Evolutionary conservation across 2,329 filamentous ascomycete genomes (phyloP).

Genomic region (Penicillium fuscoglaucum): DNA sequence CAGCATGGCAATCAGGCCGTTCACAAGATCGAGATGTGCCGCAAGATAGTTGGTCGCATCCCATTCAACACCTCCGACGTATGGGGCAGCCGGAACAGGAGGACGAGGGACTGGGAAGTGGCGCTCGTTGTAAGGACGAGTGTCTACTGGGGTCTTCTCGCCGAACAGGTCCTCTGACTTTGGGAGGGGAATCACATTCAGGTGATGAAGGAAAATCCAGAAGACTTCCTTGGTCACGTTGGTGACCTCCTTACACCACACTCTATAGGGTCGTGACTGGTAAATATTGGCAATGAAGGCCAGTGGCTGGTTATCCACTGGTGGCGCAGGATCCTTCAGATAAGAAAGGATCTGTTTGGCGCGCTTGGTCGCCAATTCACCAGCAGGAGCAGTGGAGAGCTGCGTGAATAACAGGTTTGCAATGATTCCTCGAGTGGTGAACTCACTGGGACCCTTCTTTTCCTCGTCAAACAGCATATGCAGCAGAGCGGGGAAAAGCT

Average conservation of each 20-base stretch:
- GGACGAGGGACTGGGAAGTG: constrained; percentile 83
- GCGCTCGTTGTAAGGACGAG: constrained; percentile 50
- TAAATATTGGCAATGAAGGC: constrained; percentile 90
- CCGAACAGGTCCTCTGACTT: constrained; percentile 35
- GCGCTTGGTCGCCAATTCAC: constrained; percentile 62
- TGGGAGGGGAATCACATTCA: constrained; percentile 72
- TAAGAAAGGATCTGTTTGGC: constrained; percentile 75
- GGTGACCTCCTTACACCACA: constrained; percentile 90
- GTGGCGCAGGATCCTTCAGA: constrained; percentile 74
- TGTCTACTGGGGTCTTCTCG: constrained; percentile 23
- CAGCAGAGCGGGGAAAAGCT: constrained; percentile 81
- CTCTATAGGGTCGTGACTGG: constrained; percentile 79
- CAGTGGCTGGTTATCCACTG: constrained; percentile 73
- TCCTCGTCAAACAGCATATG: constrained; percentile 96
- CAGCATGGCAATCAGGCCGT: constrained; percentile 82
- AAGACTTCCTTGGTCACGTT: constrained; percentile 98
- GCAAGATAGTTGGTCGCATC: constrained; percentile 96
- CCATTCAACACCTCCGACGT: constrained; percentile 97
- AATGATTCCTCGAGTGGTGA: constrained; percentile 87
- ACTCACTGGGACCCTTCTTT: constrained; percentile 95
- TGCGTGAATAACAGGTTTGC: constrained; percentile 87
- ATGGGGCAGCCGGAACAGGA: constrained; percentile 89
- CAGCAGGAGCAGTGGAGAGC: constrained; percentile 65
- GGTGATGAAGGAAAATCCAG: constrained; percentile 96
- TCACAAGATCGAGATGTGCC: constrained; percentile 87